Conservation (phyloP, 108 stramenopile species). For the Pseudonitzschia multiseries region DNA sequence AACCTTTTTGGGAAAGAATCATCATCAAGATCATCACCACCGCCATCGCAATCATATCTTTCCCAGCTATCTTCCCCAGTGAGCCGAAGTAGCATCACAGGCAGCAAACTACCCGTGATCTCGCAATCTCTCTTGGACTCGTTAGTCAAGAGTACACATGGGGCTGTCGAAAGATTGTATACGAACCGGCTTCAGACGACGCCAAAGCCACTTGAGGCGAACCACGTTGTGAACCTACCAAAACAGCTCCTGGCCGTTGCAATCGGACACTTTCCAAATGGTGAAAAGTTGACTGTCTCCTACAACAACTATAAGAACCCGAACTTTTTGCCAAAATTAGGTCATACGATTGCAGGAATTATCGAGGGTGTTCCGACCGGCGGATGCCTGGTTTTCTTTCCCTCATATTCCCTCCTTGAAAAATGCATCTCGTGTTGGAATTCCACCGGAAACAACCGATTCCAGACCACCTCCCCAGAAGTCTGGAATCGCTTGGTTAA, state of each 20-base stretch:
- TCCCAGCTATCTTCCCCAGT: background rate
- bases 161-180: background rate
- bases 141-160: background rate
- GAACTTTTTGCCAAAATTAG: conserved; percentile 60
- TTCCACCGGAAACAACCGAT: conserved; percentile 17
- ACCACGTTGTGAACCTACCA: conserved; percentile 68
- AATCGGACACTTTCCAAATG: conserved; percentile 71
- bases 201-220: conserved; percentile 74
- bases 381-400: conserved; percentile 75
- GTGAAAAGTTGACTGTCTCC: conserved; percentile 50
- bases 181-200: conserved; percentile 48
- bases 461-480: conserved; percentile 12
- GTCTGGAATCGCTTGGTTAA: conserved; percentile 50
- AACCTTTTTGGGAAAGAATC: conserved; percentile 35
- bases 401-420: conserved; percentile 59
- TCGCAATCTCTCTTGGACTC: conserved; percentile 5
- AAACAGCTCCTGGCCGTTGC: conserved; percentile 68
- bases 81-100: background rate
- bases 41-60: background rate
- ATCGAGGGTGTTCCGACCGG: conserved; percentile 60
- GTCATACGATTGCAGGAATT: conserved; percentile 59
- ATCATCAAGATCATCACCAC: background rate
- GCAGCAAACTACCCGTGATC: background rate
- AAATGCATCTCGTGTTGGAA: conserved; percentile 66
- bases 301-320: conserved; percentile 51